These are phyloP conservation scores for Pisolithus albus DNA, from an alignment of 768 basidiomycete genomes.

Conservation along the genomic window DNA sequence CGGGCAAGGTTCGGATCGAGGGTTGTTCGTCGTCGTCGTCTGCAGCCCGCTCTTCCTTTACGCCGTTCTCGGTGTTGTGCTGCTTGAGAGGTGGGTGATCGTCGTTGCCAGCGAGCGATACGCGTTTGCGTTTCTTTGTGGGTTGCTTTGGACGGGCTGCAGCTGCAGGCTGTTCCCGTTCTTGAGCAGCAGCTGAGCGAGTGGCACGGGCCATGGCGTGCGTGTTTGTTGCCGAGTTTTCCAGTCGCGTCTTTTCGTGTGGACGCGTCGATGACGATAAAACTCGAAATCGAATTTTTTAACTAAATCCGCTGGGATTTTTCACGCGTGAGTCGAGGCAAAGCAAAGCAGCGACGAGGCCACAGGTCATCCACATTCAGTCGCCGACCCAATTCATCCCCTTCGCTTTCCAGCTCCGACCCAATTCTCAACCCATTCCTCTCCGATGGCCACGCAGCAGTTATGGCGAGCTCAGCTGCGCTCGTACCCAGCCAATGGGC, in stretches of 20 bases:
- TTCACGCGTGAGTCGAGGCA: neutral
- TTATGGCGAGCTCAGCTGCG: conserved; percentile 42
- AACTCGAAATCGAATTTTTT: too few relatives aligned
- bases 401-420: conserved; percentile 24
- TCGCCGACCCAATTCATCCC: conserved; percentile 8
- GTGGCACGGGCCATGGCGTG: conserved; percentile 67
- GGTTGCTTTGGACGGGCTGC: conserved; percentile 23
- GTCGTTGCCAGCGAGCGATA: conserved; percentile 36
- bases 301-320: neutral
- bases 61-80: conserved; percentile 32
- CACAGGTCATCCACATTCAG: neutral
- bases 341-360: too few relatives aligned
- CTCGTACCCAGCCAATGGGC: conserved; percentile 68
- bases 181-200: conserved; percentile 49
- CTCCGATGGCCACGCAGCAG: conserved; percentile 24
- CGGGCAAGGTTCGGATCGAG: conserved; percentile 12
- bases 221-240: conserved; percentile 16
- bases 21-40: conserved; percentile 17
- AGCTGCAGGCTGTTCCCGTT: conserved; percentile 26
- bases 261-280: too few relatives aligned
- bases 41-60: conserved; percentile 28
- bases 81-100: conserved; percentile 49
- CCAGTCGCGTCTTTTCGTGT: neutral
- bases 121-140: conserved; percentile 67
- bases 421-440: conserved; percentile 1